Base-by-base conservation (phyloP, 1,284 basidiomycete genomes). In the Kalmanozyma brasiliensis region DNA sequence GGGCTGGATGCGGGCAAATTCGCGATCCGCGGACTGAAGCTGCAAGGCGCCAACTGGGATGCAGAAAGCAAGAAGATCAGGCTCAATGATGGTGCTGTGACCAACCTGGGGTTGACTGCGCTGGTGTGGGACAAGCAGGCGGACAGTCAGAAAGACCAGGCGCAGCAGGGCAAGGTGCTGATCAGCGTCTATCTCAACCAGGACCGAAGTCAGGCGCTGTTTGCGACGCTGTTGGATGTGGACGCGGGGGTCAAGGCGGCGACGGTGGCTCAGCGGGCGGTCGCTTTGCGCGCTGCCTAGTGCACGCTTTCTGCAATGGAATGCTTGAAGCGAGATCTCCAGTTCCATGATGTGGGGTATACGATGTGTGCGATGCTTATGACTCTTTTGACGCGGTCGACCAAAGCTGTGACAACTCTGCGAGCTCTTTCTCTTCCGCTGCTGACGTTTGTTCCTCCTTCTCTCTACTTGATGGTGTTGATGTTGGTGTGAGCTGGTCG, bases 121-220 rank as follows among this genome's bases (percentile, higher is more conserved):
- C 52, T 81, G 41, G 56, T 68, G 20, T 79, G 78, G 78, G 52
- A 60, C 17, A 24, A 49, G 30, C 30, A 51, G 20, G 19, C 13
- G 14, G 35, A 32, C n/a, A n/a, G n/a, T n/a, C n/a, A n/a, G 8
- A 22, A 24, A 5, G 3, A 20, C 11, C 37, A 45, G 30, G 20
- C 3, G 6, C 33, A 38, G 11, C 17, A 51, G 17, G 36, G 43
- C 13, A 33, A 34, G 32, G 63, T 73, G 34, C 91, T 90, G 73
- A 83, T 97, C 20, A 93, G 94, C 0, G 91, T 97, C 33, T 97
- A 96, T 82, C 87, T 96, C 79, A 95, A 97, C 83, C 86, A 87
- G 63, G 94, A 96, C 82, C 88, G 94, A 36, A 91, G 88, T 77
- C 91, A 93, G 77, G 90, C 94, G 38, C 84, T 97, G 73, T 96